Evolutionary conservation across 208 protist species (phyloP), one percentile per base, ranked within the genome.

Genomic region (Crithidia sp.): DNA sequence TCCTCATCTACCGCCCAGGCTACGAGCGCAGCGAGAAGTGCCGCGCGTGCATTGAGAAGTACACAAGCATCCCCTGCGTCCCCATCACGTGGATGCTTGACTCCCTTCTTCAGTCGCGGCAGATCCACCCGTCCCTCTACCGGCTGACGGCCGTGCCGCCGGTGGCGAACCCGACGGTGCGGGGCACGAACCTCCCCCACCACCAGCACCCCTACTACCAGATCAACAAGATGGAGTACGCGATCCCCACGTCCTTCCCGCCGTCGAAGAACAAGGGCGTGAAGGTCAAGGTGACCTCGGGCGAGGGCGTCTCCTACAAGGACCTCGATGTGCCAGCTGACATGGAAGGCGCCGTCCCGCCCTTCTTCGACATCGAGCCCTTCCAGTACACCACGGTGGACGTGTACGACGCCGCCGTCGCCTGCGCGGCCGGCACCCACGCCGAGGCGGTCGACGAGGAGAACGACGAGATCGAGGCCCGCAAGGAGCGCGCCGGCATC

Each of bases 21-120:
- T 97, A 97, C 78, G 92, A 97, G 82, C 90, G 92, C 53, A 97
- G 92, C 73, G 90, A 94, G 47, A 97, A 97, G 87, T 89, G 87
- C 77, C 84, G 88, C 47, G 60, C 70, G 12, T 94, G 89, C 69
- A 75, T 95, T 8, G 83, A 93, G 67, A 71, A 71, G 55, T 83
- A 86, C 69, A 70, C 59, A 6, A 76, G 75, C 61, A 83, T 94
- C 40, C 66, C 82, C 6, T 84, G 70, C 14, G 92, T 97, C 17
- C 87, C 92, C 41, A 92, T 97, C 67, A 71, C 84, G 7, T 97
- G 92, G 90, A 81, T 97, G 87, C 82, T 97, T 14, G 92, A 97
- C 69, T 97, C 84, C 44, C 78, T 97, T 37, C 83, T 97, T 44
- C 90, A 97, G 78, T 93, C 90, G 10, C 86, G 92, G 50, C 92